Base-by-base conservation (phyloP, 2,329 filamentous ascomycete genomes). In the Ramularia endophylla region DNA sequence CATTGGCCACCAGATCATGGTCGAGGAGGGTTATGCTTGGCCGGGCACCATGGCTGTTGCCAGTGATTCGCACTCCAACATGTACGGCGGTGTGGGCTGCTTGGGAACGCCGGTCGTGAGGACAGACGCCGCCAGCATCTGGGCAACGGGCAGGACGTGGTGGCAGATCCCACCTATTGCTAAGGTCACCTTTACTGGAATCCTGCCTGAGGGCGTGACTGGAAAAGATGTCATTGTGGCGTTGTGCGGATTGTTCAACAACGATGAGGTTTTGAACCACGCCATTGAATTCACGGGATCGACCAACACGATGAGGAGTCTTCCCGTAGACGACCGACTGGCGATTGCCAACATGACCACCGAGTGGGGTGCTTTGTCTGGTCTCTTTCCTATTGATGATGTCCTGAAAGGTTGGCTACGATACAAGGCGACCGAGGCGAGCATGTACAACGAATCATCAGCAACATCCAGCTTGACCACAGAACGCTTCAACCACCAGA, bases 191-290 rank as follows among this genome's bases (percentile, higher is more conserved):
- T 72, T 97, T 8, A 85, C 75, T 0, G 89, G 88, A 5, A 65
- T 77, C 0, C 68, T 95, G 5, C 89, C 87, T 0, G 68, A 70
- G 1, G 89, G 89, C 8, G 88, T 95, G 1, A 87, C 84, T 0
- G 90, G 88, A 20, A 97, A 98, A 65, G 92, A 97, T 62, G 85
- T 95, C 9, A 97, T 97, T 51, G 77, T 95, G 18, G 86, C 87
- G 0, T 74, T 97, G 1, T 94, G 87, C 53, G 86, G 85, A 1
- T 67, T 95, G 0, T 94, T 97, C 70, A 85, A 85, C 65, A 79
- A 84, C 40, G 83, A 87, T 53, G 87, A 95, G 32, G 90, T 95
- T 0, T 73, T 95, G 11, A 97, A 97, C 66, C 87, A 95, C 59
- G 80, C 80, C 4, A 81, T 97, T 46, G 90, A 97, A 59, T 95